Conservation (phyloP, 495 filamentous ascomycete genomes). For the Cudoniella acicularis region DNA sequence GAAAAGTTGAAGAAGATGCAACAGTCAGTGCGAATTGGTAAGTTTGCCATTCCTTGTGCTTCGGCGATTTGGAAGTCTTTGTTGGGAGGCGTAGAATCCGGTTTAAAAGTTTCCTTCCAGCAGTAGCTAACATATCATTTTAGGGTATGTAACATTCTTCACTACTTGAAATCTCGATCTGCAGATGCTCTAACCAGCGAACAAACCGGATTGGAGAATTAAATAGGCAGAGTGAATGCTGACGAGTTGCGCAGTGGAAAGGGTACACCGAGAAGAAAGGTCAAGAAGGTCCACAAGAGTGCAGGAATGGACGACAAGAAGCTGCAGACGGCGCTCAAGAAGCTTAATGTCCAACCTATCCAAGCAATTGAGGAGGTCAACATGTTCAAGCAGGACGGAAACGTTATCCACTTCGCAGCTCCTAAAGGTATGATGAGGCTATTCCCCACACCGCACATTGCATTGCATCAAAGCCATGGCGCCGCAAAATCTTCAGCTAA, state of each 20-base stretch:
- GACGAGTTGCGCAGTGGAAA: slow-evolving; percentile 67
- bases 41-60: slow-evolving; percentile 36
- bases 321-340: slow-evolving; percentile 90
- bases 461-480: background rate
- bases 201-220: slow-evolving; percentile 9
- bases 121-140: slow-evolving; percentile 22
- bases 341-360: slow-evolving; percentile 95
- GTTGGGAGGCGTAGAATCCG: too few relatives aligned
- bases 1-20: slow-evolving; percentile 76
- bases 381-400: slow-evolving; percentile 99
- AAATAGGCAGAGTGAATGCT: slow-evolving; percentile 9
- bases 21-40: slow-evolving; percentile 73
- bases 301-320: slow-evolving; percentile 97
- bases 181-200: background rate
- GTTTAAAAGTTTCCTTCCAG: background rate
- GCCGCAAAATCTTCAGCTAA: background rate
- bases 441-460: background rate
- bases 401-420: slow-evolving; percentile 97
- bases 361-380: slow-evolving; percentile 99
- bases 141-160: slow-evolving; percentile 31
- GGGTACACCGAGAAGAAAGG: slow-evolving; percentile 94
- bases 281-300: slow-evolving; percentile 94
- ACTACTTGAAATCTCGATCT: background rate
- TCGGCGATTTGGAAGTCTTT: too few relatives aligned
- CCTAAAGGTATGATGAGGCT: slow-evolving; percentile 73